A percentile compares a stretch with the other conserved stretches of the same genome.
These are phyloP conservation scores for Rehmannia glutinosa DNA, from an alignment of 257 asterid genomes.

Conservation along the genomic window DNA sequence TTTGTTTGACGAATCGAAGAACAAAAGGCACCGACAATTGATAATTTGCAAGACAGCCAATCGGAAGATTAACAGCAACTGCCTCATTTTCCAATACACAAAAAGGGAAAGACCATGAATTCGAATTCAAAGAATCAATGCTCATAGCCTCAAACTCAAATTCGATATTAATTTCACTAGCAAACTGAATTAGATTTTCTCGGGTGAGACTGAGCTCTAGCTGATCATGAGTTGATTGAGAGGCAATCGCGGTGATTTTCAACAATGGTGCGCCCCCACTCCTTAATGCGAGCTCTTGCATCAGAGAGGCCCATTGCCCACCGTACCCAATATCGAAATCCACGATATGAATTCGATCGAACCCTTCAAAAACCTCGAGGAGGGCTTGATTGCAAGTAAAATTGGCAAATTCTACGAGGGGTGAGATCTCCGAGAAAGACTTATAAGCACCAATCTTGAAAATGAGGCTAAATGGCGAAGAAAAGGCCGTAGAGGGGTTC, in stretches of 20 bases:
- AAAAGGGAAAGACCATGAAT: conserved; percentile 50
- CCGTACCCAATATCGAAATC: conserved; percentile 60
- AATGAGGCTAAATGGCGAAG: conserved; percentile 64
- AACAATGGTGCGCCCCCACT: conserved; percentile 31
- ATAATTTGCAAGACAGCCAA: conserved; percentile 49
- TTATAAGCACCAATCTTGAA: conserved; percentile 86
- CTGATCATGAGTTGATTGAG: conserved; percentile 67
- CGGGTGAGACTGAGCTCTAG: conserved; percentile 72
- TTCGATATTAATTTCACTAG: conserved; percentile 55
- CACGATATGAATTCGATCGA: conserved; percentile 34
- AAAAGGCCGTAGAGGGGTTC: conserved; percentile 11
- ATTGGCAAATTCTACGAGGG: conserved; percentile 39
- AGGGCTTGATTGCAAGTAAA: conserved; percentile 50
- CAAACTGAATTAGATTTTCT: conserved; percentile 72
- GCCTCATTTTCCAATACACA: conserved; percentile 55
- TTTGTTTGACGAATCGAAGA: conserved; percentile 69
- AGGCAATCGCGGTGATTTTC: conserved; percentile 50
- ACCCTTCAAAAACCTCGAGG: conserved; percentile 41
- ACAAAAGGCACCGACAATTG: conserved; percentile 52
- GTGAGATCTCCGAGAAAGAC: conserved; percentile 58
- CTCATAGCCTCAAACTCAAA: conserved; percentile 71
- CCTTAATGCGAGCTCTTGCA: conserved; percentile 47
- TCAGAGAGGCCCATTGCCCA: conserved; percentile 59
- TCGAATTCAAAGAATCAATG: conserved; percentile 56
- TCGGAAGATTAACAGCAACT: conserved; percentile 80